Evolutionary conservation across 1,284 basidiomycete species (phyloP).

Genomic region (Ganoderma resinaceum): DNA sequence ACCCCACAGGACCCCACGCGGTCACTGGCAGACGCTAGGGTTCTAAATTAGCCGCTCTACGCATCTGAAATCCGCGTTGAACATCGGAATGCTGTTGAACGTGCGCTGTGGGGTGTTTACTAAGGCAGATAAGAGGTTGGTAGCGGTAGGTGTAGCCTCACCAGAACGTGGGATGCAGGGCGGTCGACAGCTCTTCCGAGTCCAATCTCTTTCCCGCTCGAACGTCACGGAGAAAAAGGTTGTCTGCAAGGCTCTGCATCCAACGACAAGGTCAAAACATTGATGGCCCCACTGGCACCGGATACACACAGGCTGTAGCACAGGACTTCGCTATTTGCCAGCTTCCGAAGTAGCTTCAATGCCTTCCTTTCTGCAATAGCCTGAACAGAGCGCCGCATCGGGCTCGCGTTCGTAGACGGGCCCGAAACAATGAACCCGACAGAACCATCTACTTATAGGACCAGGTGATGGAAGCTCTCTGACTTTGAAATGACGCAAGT

Average conservation of each 20-base stretch:
- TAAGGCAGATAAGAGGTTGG: not conserved
- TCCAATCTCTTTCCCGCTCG: constrained; percentile 23
- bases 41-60: not conserved
- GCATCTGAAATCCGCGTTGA: not conserved
- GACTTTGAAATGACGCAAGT: too few species aligned
- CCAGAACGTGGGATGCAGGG: constrained; percentile 37
- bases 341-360: not conserved
- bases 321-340: not conserved
- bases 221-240: not conserved
- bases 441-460: not conserved
- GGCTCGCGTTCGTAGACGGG: not conserved
- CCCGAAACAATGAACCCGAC: not conserved
- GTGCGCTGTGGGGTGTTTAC: not conserved
- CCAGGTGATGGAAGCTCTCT: too few species aligned
- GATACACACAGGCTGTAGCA: not conserved
- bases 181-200: constrained; percentile 39
- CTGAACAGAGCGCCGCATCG: not conserved
- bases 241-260: not conserved
- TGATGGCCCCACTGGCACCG: not conserved
- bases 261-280: not conserved
- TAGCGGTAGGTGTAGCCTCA: not conserved
- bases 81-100: not conserved
- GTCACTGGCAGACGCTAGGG: not conserved
- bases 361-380: not conserved
- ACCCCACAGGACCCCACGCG: too few species aligned